Base-by-base conservation (phyloP, 106 monocot genomes). In the Dendrobium chrysotoxum region DNA sequence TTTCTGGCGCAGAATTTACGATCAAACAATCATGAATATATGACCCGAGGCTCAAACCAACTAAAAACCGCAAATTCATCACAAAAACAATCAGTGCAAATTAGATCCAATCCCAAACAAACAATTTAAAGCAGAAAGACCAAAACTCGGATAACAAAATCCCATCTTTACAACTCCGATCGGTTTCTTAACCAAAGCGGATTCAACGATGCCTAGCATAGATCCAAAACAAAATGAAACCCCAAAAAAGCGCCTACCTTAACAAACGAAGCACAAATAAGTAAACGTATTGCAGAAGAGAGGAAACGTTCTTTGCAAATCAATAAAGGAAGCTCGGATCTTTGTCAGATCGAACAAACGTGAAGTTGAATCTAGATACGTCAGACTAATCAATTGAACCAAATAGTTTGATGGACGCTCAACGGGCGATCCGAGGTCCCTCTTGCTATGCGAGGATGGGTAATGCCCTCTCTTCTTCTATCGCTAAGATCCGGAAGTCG, bases 341-440 rank as follows among this genome's bases (percentile, higher is more conserved):
- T 25, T 68, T 41, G 16, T 58, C 72, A 53, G 75, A 84, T 84
- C 84, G 68, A 46, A 15, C 80, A 75, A 40, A 77, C 31, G 2
- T 28, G 50, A 46, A 77, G 54, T 15, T 38, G 21, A 41, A 57
- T 21, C 41, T 74, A 9, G 9, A 68, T 28, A 42, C 66, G 65
- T 39, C 46, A 28, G 4, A 10, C 4, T 40, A 79, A 73, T 40
- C 53, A 31, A 30, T 53, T 9, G 20, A 30, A 38, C 8, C 40
- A 25, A 64, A 79, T 4, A 23, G 61, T 65, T 18, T 46, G 20
- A 8, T 21, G 53, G 70, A 47, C 26, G 30, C 82, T 79, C 53
- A 85, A 77, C 80, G 82, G 78, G 12, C 83, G 83, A 86, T 83
- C 83, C 28, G 61, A 55, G 53, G 35, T 53, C 54, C 61, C 38